A percentile compares a stretch with the other conserved stretches of the same genome.
Conservation (phyloP, 2,329 filamentous ascomycete genomes). For the Talaromyces albobiverticillius region DNA sequence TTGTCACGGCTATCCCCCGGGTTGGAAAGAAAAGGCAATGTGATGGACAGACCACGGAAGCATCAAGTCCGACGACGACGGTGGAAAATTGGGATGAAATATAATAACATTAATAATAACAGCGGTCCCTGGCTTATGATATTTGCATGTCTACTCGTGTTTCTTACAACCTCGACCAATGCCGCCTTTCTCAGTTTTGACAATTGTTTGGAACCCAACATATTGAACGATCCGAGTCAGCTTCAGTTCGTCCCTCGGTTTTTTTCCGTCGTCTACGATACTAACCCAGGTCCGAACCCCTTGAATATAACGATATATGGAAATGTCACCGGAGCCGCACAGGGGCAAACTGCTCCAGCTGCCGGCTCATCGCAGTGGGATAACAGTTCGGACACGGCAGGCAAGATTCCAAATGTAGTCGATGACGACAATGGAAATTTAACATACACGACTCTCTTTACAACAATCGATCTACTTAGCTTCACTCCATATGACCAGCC, state of each 20-base stretch:
- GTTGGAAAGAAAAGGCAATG: constrained; percentile 2
- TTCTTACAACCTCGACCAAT: constrained; percentile 37
- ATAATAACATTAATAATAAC: neutral
- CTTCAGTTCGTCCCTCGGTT: constrained; percentile 78
- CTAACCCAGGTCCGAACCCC: constrained; percentile 57
- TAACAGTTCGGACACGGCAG: constrained; percentile 59
- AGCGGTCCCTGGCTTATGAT: neutral
- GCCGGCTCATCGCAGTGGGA: constrained; percentile 60
- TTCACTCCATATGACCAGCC: constrained; percentile 65
- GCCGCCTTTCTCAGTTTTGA: constrained; percentile 73
- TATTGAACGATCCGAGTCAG: constrained; percentile 56
- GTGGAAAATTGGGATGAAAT: neutral
- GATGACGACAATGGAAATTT: constrained; percentile 52
- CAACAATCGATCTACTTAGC: constrained; percentile 69
- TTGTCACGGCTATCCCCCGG: constrained; percentile 7
- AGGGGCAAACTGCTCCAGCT: constrained; percentile 57
- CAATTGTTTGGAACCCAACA: constrained; percentile 70
- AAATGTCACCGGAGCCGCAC: constrained; percentile 76
- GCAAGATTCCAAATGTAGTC: constrained; percentile 73
- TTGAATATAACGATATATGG: constrained; percentile 81
- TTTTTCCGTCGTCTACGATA: constrained; percentile 72
- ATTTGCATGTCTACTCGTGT: neutral
- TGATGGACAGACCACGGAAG: constrained; percentile 4
- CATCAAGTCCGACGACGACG: neutral
- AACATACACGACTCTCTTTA: constrained; percentile 67